Base-by-base conservation (phyloP, 1,284 basidiomycete species). In the Moesziomyces antarcticus region DNA sequence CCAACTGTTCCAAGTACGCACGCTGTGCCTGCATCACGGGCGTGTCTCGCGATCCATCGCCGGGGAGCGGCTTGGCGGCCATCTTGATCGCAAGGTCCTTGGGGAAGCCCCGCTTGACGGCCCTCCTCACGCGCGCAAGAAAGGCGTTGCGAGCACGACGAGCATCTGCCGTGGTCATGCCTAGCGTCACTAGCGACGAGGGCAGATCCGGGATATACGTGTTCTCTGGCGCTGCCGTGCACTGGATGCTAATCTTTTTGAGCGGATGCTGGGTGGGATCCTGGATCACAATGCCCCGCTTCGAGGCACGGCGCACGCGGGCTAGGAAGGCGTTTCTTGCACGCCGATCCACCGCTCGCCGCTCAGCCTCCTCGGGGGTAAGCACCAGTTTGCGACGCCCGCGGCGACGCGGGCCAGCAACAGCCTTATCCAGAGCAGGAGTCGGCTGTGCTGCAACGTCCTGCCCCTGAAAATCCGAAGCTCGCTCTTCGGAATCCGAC, bases 181-280 rank as follows among this genome's bases (percentile, higher is more conserved):
- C 75, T 14, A 69, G 56, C 41, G 53, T 50, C 41, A 70, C 65
- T 14, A 77, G 62, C 49, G 65, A 62, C 44, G 75, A 77, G 20
- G 75, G 75, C 41, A 77, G 61, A 45, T 74, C 75, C 4, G 75
- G 75, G 13, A 76, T 76, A 48, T 73, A 76, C 1, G 69, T 68
- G 61, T 72, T 68, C 18, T 69, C 63, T 0, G 73, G 73, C 5
- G 69, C 73, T 3, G 73, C 62, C 1, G 57, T 57, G 54, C 69
- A 68, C 40, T 61, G 57, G 22, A 72, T 72, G 56, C 65, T 68
- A 42, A 69, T 57, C 59, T 73, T 76, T 27, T 61, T 58, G 22
- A 73, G 59, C 3, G 69, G 73, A 53, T 73, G 69, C 49, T 76
- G 69, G 3, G 61, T 52, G 14, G 69, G 69, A 27, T 73, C 68